These are phyloP conservation scores for Ceriops tagal DNA, from an alignment of 345 rosid genomes.

Conservation along the genomic window DNA sequence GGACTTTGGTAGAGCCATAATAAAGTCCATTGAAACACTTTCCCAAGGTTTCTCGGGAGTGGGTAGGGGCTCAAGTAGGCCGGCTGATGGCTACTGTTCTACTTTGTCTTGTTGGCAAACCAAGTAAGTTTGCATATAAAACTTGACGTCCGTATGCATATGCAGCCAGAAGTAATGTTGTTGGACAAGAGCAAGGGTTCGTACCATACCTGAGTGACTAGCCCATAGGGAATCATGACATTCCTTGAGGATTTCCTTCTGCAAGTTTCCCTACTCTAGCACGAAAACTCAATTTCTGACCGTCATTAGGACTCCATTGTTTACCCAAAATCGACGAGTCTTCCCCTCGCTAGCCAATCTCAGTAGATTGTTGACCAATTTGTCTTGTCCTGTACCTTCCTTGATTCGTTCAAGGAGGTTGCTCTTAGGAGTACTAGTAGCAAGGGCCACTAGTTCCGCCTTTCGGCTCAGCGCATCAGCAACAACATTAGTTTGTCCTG, in stretches of 20 bases:
- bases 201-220: neutral
- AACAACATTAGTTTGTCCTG: no score
- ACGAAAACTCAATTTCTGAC: neutral
- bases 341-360: no score
- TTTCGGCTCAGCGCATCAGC: no score
- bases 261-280: neutral
- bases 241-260: neutral
- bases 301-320: no score
- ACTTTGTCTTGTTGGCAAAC: neutral
- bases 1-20: neutral
- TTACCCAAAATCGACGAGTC: no score
- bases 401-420: neutral
- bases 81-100: neutral
- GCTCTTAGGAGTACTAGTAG: neutral
- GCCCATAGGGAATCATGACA: neutral
- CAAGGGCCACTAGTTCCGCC: no score
- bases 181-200: neutral
- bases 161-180: no score
- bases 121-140: neutral
- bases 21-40: neutral
- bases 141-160: neutral
- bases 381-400: neutral
- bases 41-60: neutral
- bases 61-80: no score
- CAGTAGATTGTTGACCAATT: rapidly evolving